Conservation (phyloP, 1,284 basidiomycete species). For the Pyrrhoderma noxium region DNA sequence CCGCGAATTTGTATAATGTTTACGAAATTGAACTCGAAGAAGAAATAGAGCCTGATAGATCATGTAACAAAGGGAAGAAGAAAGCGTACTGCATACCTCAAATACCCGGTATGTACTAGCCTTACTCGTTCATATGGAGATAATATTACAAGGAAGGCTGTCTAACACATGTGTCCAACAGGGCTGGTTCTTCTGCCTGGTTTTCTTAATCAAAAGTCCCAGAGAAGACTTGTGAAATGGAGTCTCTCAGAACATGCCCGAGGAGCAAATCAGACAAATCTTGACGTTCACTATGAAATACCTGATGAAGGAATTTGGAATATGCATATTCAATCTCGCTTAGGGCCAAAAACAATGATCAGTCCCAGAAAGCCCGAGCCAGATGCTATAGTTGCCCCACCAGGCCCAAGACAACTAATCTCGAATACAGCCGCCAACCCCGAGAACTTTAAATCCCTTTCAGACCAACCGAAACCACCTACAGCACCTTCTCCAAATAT, state of each 20-base stretch:
- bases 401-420: conserved; percentile 59
- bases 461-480: conserved; percentile 46
- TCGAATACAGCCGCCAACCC: conserved; percentile 56
- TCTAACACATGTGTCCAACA: conserved; percentile 27
- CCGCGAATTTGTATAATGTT: conserved; percentile 30
- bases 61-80: conserved; percentile 16
- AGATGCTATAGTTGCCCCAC: conserved; percentile 21
- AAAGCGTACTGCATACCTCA: conserved; percentile 45
- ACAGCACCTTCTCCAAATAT: conserved; percentile 51
- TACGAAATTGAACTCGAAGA: conserved; percentile 25
- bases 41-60: conserved; percentile 6
- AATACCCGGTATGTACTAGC: conserved; percentile 46
- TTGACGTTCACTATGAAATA: conserved; percentile 76
- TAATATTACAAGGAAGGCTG: no score
- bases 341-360: conserved; percentile 28
- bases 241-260: conserved; percentile 69
- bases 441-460: conserved; percentile 40
- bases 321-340: conserved; percentile 36
- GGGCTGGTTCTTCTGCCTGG: conserved; percentile 77
- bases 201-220: conserved; percentile 53
- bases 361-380: conserved; percentile 23
- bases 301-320: conserved; percentile 72
- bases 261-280: conserved; percentile 78
- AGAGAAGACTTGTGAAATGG: conserved; percentile 61
- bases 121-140: neutral